A percentile compares a stretch with the other conserved stretches of the same genome.
These are phyloP conservation scores for Dothiorella sarmentorum DNA, from an alignment of 2,329 filamentous ascomycete species.

Conservation along the genomic window DNA sequence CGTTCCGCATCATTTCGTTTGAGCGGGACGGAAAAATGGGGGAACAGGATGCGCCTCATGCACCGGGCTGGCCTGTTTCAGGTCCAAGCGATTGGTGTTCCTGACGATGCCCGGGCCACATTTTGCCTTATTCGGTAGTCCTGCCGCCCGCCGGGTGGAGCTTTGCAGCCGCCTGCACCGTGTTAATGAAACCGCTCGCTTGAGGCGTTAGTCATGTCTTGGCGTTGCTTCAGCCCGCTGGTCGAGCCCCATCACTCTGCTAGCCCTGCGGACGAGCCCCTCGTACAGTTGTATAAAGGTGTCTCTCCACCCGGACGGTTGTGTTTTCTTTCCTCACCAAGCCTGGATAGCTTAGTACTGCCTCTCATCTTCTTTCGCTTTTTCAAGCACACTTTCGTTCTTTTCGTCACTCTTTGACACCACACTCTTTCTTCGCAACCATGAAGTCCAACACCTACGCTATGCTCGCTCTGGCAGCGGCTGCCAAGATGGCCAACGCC, in stretches of 20 bases:
- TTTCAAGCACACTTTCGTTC: conserved; percentile 7
- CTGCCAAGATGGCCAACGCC: conserved; percentile 30
- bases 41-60: conserved; percentile 8
- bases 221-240: conserved; percentile 1
- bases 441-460: conserved; percentile 32
- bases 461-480: conserved; percentile 31
- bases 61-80: conserved; percentile 7
- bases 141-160: conserved; percentile 1
- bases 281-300: neutral
- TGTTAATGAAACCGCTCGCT: conserved; percentile 14
- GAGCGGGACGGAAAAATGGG: conserved; percentile 2
- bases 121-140: neutral
- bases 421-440: conserved; percentile 26
- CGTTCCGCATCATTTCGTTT: conserved; percentile 15
- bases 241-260: neutral
- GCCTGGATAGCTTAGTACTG: conserved; percentile 12
- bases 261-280: neutral
- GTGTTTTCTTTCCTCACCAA: conserved; percentile 1
- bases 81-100: conserved; percentile 13
- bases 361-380: conserved; percentile 11
- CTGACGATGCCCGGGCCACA: conserved; percentile 8
- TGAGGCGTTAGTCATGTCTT: neutral
- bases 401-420: conserved; percentile 16
- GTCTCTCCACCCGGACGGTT: neutral
- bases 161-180: neutral